These are phyloP conservation scores for Leccinum imitatum DNA, from an alignment of 768 basidiomycete genomes.

Conservation along the genomic window DNA sequence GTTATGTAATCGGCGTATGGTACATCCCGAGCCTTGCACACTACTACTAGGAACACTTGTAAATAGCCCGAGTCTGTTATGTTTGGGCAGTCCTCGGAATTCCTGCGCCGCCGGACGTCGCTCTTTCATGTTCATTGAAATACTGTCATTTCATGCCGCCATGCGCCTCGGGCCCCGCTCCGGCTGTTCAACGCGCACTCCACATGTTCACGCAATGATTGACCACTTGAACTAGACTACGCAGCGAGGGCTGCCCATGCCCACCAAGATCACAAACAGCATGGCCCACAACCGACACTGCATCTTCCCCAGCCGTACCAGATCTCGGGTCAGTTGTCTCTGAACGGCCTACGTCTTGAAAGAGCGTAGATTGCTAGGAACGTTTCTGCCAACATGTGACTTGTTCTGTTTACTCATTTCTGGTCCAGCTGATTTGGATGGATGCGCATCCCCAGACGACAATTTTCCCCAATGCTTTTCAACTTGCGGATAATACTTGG, in stretches of 20 bases:
- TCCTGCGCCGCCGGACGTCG: slow-evolving; percentile 13
- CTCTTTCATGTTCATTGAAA: slow-evolving; percentile 14
- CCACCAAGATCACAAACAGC: slow-evolving; percentile 21
- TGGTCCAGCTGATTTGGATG: background rate
- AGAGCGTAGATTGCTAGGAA: slow-evolving; percentile 1
- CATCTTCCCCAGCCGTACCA: slow-evolving; percentile 14
- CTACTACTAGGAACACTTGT: background rate
- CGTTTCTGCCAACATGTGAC: slow-evolving; percentile 4
- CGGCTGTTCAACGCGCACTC: slow-evolving; percentile 31
- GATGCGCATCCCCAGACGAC: background rate
- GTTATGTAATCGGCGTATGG: slow-evolving; percentile 17
- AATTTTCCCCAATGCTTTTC: slow-evolving; percentile 1
- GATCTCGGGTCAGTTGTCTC: slow-evolving; percentile 11
- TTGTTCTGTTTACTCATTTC: slow-evolving; percentile 1
- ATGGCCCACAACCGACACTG: slow-evolving; percentile 20
- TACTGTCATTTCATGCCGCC: slow-evolving; percentile 19
- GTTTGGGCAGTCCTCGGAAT: slow-evolving; percentile 4
- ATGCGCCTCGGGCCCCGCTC: slow-evolving; percentile 29
- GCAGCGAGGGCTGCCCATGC: slow-evolving; percentile 26
- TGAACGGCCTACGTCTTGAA: slow-evolving; percentile 3
- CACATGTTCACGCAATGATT: slow-evolving; percentile 34
- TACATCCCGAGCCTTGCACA: background rate
- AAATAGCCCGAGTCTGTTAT: slow-evolving; percentile 1
- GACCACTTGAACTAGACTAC: slow-evolving; percentile 27
- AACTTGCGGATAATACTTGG: slow-evolving; percentile 15